Percentiles rank a stretch among this genome's conserved stretches.
phyloP scores from a whole-genome alignment of 1,284 basidiomycete genomes.

The Athelia psychrophila region DNA sequence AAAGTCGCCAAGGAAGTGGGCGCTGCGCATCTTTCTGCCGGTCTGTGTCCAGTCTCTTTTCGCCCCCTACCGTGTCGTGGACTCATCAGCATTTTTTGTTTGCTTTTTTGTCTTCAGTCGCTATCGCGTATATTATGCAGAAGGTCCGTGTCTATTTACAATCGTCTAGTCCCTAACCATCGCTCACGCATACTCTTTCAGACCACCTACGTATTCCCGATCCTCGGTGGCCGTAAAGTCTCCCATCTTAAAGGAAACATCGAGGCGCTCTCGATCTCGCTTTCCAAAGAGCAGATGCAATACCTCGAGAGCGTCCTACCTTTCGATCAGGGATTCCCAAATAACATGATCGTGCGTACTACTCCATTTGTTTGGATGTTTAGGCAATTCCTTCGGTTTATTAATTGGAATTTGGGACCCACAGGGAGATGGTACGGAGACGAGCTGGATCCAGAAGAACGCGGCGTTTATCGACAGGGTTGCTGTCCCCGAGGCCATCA shows the following conservation, averaged over 20 bases:
- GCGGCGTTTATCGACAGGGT: neutral
- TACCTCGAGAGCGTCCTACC: slow-evolving; percentile 12
- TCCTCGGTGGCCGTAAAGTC: slow-evolving; percentile 31
- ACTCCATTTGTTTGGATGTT: neutral
- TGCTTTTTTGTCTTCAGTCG: slow-evolving; percentile 7
- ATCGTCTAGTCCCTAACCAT: too few relatives aligned
- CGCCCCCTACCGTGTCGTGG: slow-evolving; percentile 13
- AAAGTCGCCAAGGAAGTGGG: slow-evolving; percentile 39
- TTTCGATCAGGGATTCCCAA: slow-evolving; percentile 17
- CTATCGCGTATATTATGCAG: slow-evolving; percentile 20
- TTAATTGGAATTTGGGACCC: too few relatives aligned
- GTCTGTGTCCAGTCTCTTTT: slow-evolving; percentile 2
- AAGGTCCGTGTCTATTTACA: too few relatives aligned
- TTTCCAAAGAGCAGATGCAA: slow-evolving; percentile 25
- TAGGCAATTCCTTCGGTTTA: neutral
- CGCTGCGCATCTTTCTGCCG: slow-evolving; percentile 20
- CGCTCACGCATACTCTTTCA: too few relatives aligned
- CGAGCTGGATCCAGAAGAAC: neutral
- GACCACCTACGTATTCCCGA: slow-evolving; percentile 25
- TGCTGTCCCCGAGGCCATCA: neutral
- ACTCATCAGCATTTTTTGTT: slow-evolving; percentile 4
- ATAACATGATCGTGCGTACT: slow-evolving; percentile 11
- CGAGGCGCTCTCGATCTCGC: slow-evolving; percentile 24
- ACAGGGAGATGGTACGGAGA: neutral
- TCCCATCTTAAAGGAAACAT: slow-evolving; percentile 29